Evolutionary conservation across 2,329 filamentous ascomycete genomes (phyloP).

Genomic region (Aureobasidium sp.): DNA sequence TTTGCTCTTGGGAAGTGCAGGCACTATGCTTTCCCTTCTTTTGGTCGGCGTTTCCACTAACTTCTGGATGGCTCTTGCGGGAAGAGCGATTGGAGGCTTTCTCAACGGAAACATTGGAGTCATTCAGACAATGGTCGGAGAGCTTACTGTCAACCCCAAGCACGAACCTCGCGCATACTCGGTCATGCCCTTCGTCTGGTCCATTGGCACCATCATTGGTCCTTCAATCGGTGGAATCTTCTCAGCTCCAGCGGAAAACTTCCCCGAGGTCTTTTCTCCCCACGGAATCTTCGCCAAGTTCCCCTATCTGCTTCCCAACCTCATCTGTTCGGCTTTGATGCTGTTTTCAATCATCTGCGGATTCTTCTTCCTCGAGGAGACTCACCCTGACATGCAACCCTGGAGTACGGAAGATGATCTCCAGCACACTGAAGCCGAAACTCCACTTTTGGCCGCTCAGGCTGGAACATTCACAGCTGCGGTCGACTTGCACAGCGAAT

Average conservation of each 20-base stretch:
- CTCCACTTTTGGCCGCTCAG: constrained; percentile 61
- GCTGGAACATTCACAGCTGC: constrained; percentile 67
- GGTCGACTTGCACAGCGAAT: constrained; percentile 66
- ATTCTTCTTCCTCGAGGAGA: constrained; percentile 78
- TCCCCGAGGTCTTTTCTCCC: constrained; percentile 60
- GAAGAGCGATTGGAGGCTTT: constrained; percentile 68
- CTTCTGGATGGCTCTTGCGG: constrained; percentile 73
- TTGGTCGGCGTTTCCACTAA: constrained; percentile 75
- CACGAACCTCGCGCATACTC: constrained; percentile 87
- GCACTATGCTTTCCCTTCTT: constrained; percentile 75
- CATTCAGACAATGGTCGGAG: constrained; percentile 50
- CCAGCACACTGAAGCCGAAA: constrained; percentile 48
- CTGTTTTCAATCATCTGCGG: constrained; percentile 70
- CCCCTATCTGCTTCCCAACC: constrained; percentile 82
- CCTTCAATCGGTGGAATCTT: constrained; percentile 83
- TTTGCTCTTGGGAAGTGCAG: constrained; percentile 69
- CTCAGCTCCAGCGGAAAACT: constrained; percentile 66
- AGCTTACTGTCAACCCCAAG: constrained; percentile 73
- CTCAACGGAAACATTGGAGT: constrained; percentile 73
- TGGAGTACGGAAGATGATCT: constrained; percentile 31
- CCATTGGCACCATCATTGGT: constrained; percentile 79
- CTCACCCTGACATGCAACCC: constrained; percentile 73
- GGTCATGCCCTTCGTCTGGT: constrained; percentile 93
- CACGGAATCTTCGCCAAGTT: constrained; percentile 65
- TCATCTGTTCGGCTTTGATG: constrained; percentile 71